Evolutionary conservation across 495 filamentous ascomycete genomes (phyloP).

Genomic region (Beverwykella pulmonaria): DNA sequence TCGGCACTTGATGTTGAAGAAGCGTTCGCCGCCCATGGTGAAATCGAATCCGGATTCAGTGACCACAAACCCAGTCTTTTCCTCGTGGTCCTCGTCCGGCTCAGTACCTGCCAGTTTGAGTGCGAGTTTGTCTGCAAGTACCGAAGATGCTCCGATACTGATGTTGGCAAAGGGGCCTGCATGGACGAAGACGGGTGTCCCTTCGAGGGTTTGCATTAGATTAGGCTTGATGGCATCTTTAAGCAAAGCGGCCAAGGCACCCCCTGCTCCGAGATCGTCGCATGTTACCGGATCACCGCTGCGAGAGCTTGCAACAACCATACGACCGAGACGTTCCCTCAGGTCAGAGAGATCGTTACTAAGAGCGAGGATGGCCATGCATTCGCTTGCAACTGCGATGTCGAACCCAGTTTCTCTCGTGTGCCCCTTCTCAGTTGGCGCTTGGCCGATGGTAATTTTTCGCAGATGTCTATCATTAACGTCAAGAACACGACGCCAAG

Average conservation of each 20-base stretch:
- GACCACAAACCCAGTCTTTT: constrained; percentile 91
- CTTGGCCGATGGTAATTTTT: constrained; percentile 82
- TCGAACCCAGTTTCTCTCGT: constrained; percentile 89
- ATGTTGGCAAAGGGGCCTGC: constrained; percentile 98
- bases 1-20: constrained; percentile 99
- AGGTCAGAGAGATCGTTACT: constrained; percentile 86
- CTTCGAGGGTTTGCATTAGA: constrained; percentile 96
- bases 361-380: constrained; percentile 96
- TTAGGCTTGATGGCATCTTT: constrained; percentile 98
- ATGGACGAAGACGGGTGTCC: constrained; percentile 95
- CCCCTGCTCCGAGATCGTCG: constrained; percentile 91
- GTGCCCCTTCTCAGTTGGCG: constrained; percentile 85
- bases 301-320: constrained; percentile 91
- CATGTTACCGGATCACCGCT: constrained; percentile 91
- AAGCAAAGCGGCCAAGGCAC: constrained; percentile 92
- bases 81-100: constrained; percentile 81
- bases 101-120: constrained; percentile 96
- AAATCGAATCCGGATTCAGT: constrained; percentile 99
- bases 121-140: constrained; percentile 92
- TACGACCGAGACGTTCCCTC: constrained; percentile 89
- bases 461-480: constrained; percentile 95
- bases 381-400: constrained; percentile 95
- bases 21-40: constrained; percentile 98
- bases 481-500: constrained; percentile 93
- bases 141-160: constrained; percentile 91